Conservation (phyloP, 192 early-diverging fungal species). For the Backusella westeae region DNA sequence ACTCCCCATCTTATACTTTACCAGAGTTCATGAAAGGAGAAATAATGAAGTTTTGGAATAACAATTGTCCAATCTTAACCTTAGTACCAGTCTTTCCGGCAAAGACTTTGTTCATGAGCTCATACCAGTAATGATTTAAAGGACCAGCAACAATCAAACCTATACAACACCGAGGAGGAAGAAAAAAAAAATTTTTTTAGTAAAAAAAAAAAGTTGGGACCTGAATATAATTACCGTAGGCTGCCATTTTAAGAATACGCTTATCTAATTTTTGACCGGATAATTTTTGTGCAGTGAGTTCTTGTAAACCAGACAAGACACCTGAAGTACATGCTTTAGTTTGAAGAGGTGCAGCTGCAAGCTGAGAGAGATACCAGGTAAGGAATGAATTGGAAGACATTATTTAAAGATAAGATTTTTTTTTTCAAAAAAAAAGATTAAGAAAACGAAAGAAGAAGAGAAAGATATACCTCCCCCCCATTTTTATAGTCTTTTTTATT, state of each 20-base stretch:
- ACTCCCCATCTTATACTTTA: conserved; percentile 19
- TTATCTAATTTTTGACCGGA: conserved; percentile 59
- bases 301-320: conserved; percentile 75
- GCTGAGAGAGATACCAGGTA: conserved; percentile 56
- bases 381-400: conserved; percentile 37
- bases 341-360: conserved; percentile 65
- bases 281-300: conserved; percentile 66
- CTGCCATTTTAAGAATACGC: conserved; percentile 75
- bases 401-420: neutral
- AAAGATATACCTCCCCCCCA: neutral
- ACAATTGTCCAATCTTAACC: conserved; percentile 68
- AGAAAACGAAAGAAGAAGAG: neutral
- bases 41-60: conserved; percentile 75
- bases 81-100: conserved; percentile 59
- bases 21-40: conserved; percentile 85
- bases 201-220: neutral
- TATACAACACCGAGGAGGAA: conserved; percentile 7
- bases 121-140: conserved; percentile 79
- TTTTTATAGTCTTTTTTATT: neutral
- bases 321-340: conserved; percentile 83
- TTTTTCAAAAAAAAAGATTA: neutral
- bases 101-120: conserved; percentile 71
- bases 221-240: conserved; percentile 55
- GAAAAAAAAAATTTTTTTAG: neutral
- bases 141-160: conserved; percentile 81